Percentiles rank a stretch among this genome's conserved stretches.
Conservation (phyloP, 2,329 filamentous ascomycete genomes). For the Phialemoniopsis sp. region DNA sequence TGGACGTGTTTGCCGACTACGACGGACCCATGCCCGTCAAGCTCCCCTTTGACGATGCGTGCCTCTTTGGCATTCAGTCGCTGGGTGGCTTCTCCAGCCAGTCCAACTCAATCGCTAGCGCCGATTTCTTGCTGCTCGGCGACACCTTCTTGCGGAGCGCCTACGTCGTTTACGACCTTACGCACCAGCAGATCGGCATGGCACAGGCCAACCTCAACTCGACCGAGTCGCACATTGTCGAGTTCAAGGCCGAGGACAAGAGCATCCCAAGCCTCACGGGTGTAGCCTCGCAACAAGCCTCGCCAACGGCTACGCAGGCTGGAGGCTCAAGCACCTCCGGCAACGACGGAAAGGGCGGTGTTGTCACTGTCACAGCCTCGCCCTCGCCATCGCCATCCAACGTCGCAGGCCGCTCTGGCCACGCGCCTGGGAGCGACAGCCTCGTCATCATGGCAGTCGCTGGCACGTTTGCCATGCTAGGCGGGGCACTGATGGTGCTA, state of each 20-base stretch:
- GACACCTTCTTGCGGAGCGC: conserved; percentile 42
- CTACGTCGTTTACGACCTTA: conserved; percentile 53
- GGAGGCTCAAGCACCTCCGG: conserved; percentile 1
- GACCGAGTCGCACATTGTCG: conserved; percentile 36
- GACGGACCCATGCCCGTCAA: conserved; percentile 14
- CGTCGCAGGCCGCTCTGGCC: conserved; percentile 7
- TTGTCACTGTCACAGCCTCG: conserved; percentile 6
- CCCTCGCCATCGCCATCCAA: conserved; percentile 3
- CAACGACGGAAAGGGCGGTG: conserved; percentile 4
- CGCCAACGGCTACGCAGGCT: not conserved
- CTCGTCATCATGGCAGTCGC: conserved; percentile 13
- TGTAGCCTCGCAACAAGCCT: conserved; percentile 29
- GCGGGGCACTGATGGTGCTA: conserved; percentile 16
- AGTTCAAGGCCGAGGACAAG: conserved; percentile 32
- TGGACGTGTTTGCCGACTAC: conserved; percentile 27
- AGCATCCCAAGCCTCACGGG: conserved; percentile 39
- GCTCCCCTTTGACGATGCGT: conserved; percentile 36
- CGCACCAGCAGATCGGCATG: conserved; percentile 43
- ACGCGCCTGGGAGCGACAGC: conserved; percentile 5
- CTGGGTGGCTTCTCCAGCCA: conserved; percentile 25
- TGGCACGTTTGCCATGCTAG: conserved; percentile 17
- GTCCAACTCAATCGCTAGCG: conserved; percentile 2
- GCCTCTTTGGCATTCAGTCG: conserved; percentile 52
- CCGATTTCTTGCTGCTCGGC: conserved; percentile 31
- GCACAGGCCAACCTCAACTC: conserved; percentile 49